Evolutionary conservation across 768 basidiomycete species (phyloP).

Genomic region (Boletus sp.): DNA sequence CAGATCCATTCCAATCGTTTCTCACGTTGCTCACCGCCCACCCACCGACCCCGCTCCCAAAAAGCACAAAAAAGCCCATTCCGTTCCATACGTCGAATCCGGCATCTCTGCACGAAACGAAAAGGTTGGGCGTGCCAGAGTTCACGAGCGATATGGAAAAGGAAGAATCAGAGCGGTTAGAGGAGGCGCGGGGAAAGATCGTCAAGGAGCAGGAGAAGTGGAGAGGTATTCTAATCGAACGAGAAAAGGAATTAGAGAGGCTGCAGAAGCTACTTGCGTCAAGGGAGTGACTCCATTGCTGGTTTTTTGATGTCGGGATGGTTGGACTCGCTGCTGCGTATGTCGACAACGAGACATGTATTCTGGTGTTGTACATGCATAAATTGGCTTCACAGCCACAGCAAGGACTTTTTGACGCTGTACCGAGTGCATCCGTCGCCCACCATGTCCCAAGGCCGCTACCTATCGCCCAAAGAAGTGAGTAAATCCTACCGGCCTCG

Average conservation of each 20-base stretch:
- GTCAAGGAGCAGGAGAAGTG: constrained; percentile 75
- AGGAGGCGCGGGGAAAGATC: constrained; percentile 68
- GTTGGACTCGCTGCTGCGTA: too few species aligned
- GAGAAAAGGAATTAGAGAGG: constrained; percentile 76
- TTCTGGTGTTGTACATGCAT: background rate
- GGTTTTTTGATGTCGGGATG: background rate
- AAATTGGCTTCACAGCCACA: constrained; percentile 12
- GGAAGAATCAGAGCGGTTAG: constrained; percentile 78
- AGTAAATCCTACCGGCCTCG: constrained; percentile 38
- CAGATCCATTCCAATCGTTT: constrained; percentile 87
- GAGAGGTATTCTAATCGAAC: constrained; percentile 63
- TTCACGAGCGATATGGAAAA: constrained; percentile 83
- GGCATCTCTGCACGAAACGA: constrained; percentile 60
- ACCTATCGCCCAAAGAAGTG: constrained; percentile 33
- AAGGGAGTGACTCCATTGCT: constrained; percentile 9
- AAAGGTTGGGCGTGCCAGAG: constrained; percentile 67
- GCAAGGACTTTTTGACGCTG: too few species aligned
- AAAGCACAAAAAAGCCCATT: constrained; percentile 50
- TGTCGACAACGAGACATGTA: too few species aligned
- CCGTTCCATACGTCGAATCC: constrained; percentile 70
- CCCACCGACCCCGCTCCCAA: constrained; percentile 80
- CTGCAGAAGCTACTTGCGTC: constrained; percentile 50
- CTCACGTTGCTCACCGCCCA: constrained; percentile 76
- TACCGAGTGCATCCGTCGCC: background rate
- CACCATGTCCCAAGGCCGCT: constrained; percentile 33